Conservation (phyloP, 257 asterid genomes). For the Solanum pimpinellifolium region DNA sequence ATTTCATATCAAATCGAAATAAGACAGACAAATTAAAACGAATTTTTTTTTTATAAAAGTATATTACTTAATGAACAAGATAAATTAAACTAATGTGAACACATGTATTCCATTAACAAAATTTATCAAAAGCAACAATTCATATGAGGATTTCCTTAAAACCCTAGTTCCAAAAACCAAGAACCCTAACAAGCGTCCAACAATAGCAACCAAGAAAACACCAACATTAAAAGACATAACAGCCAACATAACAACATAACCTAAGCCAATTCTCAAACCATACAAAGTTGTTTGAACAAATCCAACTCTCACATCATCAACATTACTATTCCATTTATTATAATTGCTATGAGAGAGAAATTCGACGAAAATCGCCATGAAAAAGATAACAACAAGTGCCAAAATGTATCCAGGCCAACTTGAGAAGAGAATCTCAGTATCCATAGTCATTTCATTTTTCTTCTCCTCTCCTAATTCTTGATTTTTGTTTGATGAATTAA, state of each 20-base stretch:
- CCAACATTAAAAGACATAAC: conserved; percentile 75
- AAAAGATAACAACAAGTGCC: conserved; percentile 35
- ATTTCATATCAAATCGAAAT: no score
- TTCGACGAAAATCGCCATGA: conserved; percentile 32
- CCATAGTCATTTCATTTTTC: conserved; percentile 20
- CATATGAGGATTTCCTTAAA: conserved; percentile 27
- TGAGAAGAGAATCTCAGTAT: conserved; percentile 50
- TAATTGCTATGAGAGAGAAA: conserved; percentile 42
- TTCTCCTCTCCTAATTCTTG: not conserved
- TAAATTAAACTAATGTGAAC: not conserved
- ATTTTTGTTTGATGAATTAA: not conserved
- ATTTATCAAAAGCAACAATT: not conserved
- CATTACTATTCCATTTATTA: conserved; percentile 7
- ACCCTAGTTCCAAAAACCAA: conserved; percentile 49
- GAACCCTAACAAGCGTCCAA: conserved; percentile 51
- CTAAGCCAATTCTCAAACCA: conserved; percentile 41
- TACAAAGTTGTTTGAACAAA: conserved; percentile 36
- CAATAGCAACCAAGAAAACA: conserved; percentile 47
- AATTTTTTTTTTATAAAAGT: no score
- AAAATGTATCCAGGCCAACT: conserved; percentile 62
- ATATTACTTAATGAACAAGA: not conserved
- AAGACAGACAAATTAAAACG: no score
- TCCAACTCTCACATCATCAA: conserved; percentile 13
- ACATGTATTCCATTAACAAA: not conserved
- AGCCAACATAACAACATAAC: conserved; percentile 63